These are phyloP conservation scores for Hypoxylon sp. DNA, from an alignment of 2,329 filamentous ascomycete genomes.

Conservation along the genomic window DNA sequence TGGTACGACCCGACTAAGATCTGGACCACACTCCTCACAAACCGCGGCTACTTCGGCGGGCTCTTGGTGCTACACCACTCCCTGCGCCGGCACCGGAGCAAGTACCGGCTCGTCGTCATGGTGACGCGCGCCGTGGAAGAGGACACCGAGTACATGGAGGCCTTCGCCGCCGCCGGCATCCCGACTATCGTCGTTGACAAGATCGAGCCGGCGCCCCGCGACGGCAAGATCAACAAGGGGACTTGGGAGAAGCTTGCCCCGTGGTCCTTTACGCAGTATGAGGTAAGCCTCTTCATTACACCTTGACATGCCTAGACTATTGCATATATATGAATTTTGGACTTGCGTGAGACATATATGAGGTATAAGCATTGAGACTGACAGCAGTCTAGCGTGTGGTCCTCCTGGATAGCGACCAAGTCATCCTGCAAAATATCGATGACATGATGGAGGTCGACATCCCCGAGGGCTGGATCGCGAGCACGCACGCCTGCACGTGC, in stretches of 20 bases:
- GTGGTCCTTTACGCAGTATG: conserved; percentile 53
- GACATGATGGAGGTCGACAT: conserved; percentile 54
- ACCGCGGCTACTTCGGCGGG: conserved; percentile 54
- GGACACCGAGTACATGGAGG: conserved; percentile 56
- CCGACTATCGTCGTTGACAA: conserved; percentile 55
- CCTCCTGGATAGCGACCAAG: conserved; percentile 54
- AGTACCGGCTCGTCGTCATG: conserved; percentile 54
- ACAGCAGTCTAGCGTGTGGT: conserved; percentile 49
- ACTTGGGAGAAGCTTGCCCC: conserved; percentile 57
- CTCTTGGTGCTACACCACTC: conserved; percentile 52
- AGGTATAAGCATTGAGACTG: background rate
- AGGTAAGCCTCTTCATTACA: conserved; percentile 46
- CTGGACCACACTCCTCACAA: conserved; percentile 54
- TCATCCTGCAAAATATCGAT: conserved; percentile 54
- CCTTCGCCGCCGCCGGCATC: conserved; percentile 54
- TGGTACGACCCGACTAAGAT: conserved; percentile 53
- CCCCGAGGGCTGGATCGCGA: conserved; percentile 54
- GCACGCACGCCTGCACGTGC: conserved; percentile 54
- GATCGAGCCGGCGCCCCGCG: conserved; percentile 54
- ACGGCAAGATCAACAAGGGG: conserved; percentile 55
- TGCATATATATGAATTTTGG: background rate
- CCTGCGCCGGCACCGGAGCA: conserved; percentile 49
- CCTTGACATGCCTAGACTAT: background rate
- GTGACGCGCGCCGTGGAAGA: conserved; percentile 54
- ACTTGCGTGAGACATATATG: background rate